Conservation (phyloP, 768 basidiomycete genomes). For the Boletales sp. region DNA sequence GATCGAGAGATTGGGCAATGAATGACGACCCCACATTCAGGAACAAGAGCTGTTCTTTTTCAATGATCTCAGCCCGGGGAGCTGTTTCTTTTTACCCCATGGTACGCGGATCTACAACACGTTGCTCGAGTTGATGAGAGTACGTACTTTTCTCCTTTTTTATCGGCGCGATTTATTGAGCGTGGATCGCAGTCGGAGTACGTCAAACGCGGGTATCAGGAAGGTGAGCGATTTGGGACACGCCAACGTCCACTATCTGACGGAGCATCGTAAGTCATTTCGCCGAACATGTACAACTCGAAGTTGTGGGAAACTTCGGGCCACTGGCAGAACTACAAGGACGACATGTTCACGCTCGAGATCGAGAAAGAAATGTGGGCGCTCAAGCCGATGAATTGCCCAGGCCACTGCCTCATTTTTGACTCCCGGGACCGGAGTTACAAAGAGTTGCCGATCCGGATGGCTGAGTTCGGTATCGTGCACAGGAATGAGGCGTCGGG, state of each 20-base stretch:
- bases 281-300: conserved; percentile 95
- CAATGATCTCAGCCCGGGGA: conserved; percentile 94
- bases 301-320: conserved; percentile 99
- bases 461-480: conserved; percentile 98
- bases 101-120: conserved; percentile 97
- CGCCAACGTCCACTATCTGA: conserved; percentile 4
- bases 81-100: conserved; percentile 95
- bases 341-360: conserved; percentile 95
- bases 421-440: conserved; percentile 92
- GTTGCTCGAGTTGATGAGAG: conserved; percentile 85
- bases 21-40: conserved; percentile 28
- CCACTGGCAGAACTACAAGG: conserved; percentile 97
- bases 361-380: conserved; percentile 96
- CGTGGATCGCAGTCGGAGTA: conserved; percentile 71
- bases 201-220: conserved; percentile 92
- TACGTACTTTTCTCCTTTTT: conserved; percentile 36
- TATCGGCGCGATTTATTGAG: conserved; percentile 4
- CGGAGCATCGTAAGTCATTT: conserved; percentile 62
- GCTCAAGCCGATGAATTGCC: conserved; percentile 99
- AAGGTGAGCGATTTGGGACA: conserved; percentile 48
- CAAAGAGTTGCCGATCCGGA: conserved; percentile 92
- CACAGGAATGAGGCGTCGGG: conserved; percentile 97
- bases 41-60: conserved; percentile 99
- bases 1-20: neutral
- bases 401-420: conserved; percentile 94